Base-by-base conservation (phyloP, 2,329 filamentous ascomycete species). In the Colletotrichum truncatum region DNA sequence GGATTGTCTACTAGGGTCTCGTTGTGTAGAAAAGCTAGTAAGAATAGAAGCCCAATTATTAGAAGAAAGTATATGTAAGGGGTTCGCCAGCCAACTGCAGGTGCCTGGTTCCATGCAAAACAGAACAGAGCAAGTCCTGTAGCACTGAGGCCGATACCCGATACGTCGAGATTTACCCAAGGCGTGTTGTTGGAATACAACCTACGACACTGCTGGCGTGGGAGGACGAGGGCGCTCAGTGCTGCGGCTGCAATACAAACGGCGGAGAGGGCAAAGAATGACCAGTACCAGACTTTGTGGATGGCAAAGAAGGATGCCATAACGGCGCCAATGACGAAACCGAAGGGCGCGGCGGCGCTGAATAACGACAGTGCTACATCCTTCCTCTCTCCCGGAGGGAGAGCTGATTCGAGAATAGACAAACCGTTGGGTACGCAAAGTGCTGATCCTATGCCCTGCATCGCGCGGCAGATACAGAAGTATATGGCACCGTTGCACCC, bases 361-460 rank as follows among this genome's bases (percentile, higher is more conserved):
- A 79, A 78, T 14, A 77, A 34, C 41, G 73, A 71, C 45, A 79
- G 76, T 1, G 75, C 72, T 70, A 78, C 74, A 8, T 73, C 70
- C 65, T 80, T 77, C n/a, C 73, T 74, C 14, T 64, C 63, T 2
- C 78, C 77, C 0, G 73, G 72, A 1, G 76, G 73, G 69, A 89
- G 89, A 2, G 81, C 80, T 0, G 77, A 76, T 4, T 87, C 86
- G 4, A 89, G 73, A 14, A 90, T 78, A 3, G 85, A 87, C 34
- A 90, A 74, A 2, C 77, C 83, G 69, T 89, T 89, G 0, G 87
- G 86, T 16, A 89, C 73, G 46, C 82, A 69, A 45, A 89, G 78
- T 0, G 86, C 84, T 1, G 86, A 84, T 0, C 86, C 87, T 39
- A 86, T 81, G 2, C 84, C 83, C 66, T 87, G 83, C 9, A 87